A percentile compares a stretch with the other conserved stretches of the same genome.
Conservation (phyloP, 495 filamentous ascomycete species). For the Aspergillus cavernicola region DNA sequence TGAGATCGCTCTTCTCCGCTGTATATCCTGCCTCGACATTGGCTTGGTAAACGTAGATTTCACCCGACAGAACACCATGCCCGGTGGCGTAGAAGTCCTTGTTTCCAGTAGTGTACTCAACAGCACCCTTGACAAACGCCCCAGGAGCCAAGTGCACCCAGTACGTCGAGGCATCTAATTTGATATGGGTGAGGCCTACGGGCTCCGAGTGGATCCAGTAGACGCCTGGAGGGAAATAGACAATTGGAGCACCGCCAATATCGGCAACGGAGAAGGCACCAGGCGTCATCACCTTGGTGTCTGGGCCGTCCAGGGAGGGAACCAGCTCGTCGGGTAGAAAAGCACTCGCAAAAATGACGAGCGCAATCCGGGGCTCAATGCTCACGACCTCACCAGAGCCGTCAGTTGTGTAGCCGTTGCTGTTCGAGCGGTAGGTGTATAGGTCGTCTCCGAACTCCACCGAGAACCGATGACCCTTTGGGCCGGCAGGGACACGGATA, state of each 20-base stretch:
- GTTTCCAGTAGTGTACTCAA: constrained; percentile 18
- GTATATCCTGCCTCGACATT: constrained; percentile 16
- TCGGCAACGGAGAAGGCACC: constrained; percentile 16
- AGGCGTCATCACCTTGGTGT: constrained; percentile 11
- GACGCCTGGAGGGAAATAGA: constrained; percentile 23
- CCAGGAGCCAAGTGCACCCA: constrained; percentile 29
- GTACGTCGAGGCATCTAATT: constrained; percentile 11
- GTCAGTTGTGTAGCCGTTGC: constrained; percentile 5
- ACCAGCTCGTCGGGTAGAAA: constrained; percentile 16
- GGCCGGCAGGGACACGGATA: constrained; percentile 12
- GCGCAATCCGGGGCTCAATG: constrained; percentile 21
- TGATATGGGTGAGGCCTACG: constrained; percentile 12
- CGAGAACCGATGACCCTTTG: constrained; percentile 17
- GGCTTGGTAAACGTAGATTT: constrained; percentile 29
- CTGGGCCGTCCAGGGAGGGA: background rate
- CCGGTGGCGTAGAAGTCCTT: constrained; percentile 20
- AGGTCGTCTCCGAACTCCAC: constrained; percentile 20
- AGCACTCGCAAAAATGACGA: constrained; percentile 28
- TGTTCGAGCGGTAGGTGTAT: constrained; percentile 4
- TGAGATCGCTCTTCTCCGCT: constrained; percentile 9
- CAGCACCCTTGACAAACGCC: constrained; percentile 28
- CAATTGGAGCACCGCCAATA: constrained; percentile 6
- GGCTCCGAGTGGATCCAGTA: constrained; percentile 16
- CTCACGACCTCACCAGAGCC: constrained; percentile 12
- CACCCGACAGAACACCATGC: constrained; percentile 24